A percentile compares a stretch with the other conserved stretches of the same genome.
These are phyloP conservation scores for Tuber melanosporum DNA, from an alignment of 495 filamentous ascomycete species.

Conservation along the genomic window DNA sequence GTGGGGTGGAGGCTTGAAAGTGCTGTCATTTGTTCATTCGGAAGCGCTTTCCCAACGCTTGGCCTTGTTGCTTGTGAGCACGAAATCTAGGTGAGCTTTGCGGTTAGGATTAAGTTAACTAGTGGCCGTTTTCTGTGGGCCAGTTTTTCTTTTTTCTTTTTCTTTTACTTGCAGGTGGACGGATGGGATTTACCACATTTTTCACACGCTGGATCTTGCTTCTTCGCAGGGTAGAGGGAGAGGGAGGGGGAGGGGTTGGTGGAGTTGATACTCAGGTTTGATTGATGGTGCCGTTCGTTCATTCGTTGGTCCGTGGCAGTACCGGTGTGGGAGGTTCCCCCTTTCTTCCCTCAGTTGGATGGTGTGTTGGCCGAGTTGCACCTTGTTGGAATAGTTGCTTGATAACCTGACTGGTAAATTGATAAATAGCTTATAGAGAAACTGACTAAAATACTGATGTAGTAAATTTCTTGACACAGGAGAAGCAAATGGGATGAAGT, in stretches of 20 bases:
- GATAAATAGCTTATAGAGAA: too few relatives aligned
- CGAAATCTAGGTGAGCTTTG: neutral
- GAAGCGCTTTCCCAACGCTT: neutral
- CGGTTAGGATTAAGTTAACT: neutral
- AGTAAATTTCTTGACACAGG: too few relatives aligned
- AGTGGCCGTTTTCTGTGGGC: neutral
- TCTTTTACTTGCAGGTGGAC: neutral
- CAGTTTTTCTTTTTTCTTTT: neutral
- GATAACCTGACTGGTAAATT: too few relatives aligned
- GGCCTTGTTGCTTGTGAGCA: neutral
- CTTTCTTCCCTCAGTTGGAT: too few relatives aligned
- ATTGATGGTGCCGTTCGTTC: neutral
- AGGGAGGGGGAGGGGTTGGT: neutral
- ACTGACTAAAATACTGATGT: too few relatives aligned
- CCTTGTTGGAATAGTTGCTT: too few relatives aligned
- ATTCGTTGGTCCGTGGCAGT: neutral
- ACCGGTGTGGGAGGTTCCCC: too few relatives aligned
- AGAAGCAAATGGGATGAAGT: too few relatives aligned
- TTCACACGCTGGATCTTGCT: neutral
- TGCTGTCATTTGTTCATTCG: neutral
- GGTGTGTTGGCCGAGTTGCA: too few relatives aligned
- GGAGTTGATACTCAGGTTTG: neutral
- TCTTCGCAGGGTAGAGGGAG: neutral
- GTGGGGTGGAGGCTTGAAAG: neutral
- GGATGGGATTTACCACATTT: neutral